Evolutionary conservation across 1,284 basidiomycete species (phyloP).

Genomic region (Cutaneotrichosporon cyanovorans): DNA sequence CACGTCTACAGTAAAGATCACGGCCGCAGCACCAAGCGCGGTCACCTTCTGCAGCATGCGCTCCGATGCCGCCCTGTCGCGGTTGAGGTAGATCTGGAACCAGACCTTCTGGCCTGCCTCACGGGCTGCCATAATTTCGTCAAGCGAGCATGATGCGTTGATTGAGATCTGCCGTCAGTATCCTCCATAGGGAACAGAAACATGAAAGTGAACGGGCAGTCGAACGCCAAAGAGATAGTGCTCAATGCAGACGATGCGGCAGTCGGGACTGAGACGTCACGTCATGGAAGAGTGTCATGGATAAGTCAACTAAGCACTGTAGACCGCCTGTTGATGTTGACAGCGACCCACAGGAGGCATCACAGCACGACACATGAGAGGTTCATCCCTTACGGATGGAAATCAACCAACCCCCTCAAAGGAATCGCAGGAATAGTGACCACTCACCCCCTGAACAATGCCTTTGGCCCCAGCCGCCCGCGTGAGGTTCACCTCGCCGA

Average conservation of each 20-base stretch:
- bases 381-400: too few species aligned
- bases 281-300: too few species aligned
- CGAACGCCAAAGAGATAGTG: not conserved
- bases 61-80: constrained; percentile 60
- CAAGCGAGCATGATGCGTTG: constrained; percentile 69
- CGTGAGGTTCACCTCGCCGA: constrained; percentile 79
- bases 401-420: not conserved
- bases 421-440: not conserved
- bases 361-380: not conserved
- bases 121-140: constrained; percentile 47
- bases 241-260: too few species aligned
- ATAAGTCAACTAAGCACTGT: too few species aligned
- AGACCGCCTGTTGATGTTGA: too few species aligned
- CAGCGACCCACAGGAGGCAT: not conserved
- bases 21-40: constrained; percentile 52
- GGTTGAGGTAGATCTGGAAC: constrained; percentile 79
- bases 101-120: constrained; percentile 62
- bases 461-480: constrained; percentile 61
- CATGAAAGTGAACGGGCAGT: not conserved
- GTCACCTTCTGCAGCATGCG: constrained; percentile 53
- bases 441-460: constrained; percentile 69
- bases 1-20: constrained; percentile 90
- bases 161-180: constrained; percentile 54
- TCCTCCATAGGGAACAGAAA: too few species aligned
- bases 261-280: too few species aligned